phyloP scores from a whole-genome alignment of 495 filamentous ascomycete species.

The Aspergillus haitiensis region DNA sequence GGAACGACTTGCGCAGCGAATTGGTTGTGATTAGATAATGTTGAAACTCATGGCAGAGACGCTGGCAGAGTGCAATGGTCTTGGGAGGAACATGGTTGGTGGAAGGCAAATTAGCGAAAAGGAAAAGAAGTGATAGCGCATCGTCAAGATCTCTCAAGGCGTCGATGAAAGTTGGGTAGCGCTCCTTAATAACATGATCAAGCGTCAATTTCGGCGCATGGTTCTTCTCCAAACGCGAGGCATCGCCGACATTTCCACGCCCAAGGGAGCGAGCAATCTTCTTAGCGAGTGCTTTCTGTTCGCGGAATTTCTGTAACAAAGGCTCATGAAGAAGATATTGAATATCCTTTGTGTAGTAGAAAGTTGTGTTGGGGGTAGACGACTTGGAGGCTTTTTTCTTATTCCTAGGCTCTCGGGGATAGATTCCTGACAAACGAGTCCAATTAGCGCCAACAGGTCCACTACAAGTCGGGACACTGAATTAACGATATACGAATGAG shows the following conservation, averaged over 20 bases:
- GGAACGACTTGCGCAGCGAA: slow-evolving; percentile 88
- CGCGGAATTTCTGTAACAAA: slow-evolving; percentile 90
- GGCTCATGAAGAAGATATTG: slow-evolving; percentile 97
- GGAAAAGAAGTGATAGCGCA: slow-evolving; percentile 92
- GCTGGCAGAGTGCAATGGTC: slow-evolving; percentile 89
- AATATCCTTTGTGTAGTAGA: slow-evolving; percentile 99
- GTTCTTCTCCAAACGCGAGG: slow-evolving; percentile 78
- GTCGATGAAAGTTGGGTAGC: slow-evolving; percentile 96
- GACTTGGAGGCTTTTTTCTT: slow-evolving; percentile 96
- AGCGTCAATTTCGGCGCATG: slow-evolving; percentile 82
- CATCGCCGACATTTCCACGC: slow-evolving; percentile 85
- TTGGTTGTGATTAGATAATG: slow-evolving; percentile 93
- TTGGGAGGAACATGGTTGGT: slow-evolving; percentile 83
- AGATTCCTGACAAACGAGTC: slow-evolving; percentile 63
- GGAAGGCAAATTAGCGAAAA: slow-evolving; percentile 95
- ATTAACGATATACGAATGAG: background rate
- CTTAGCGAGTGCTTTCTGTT: slow-evolving; percentile 93
- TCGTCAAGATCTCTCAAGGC: slow-evolving; percentile 94
- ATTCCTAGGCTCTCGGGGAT: slow-evolving; percentile 91
- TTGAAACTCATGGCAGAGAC: slow-evolving; percentile 89
- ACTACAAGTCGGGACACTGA: background rate
- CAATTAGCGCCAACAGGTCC: background rate
- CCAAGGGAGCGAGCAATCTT: slow-evolving; percentile 92
- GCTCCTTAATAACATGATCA: slow-evolving; percentile 95
- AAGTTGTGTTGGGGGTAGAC: slow-evolving; percentile 85